Conservation (phyloP, 2,329 filamentous ascomycete species). For the Ceratocystiopsis brevicomis region DNA sequence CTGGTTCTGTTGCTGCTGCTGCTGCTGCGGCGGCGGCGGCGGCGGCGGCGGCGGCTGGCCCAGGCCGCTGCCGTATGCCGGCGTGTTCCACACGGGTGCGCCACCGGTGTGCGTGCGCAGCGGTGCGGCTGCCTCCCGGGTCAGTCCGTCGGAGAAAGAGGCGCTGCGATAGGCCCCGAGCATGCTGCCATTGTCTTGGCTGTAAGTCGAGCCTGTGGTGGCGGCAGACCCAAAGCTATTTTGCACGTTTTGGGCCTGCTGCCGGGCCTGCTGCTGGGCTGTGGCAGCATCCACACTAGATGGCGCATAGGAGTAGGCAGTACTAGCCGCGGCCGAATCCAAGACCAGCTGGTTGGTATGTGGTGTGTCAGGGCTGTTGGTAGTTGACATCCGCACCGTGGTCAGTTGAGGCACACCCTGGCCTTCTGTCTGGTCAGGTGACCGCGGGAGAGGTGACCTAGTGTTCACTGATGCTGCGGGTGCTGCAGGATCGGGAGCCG, state of each 20-base stretch:
- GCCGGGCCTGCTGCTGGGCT: conserved; percentile 11
- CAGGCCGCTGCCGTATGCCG: conserved; percentile 19
- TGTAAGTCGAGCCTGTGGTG: conserved; percentile 15
- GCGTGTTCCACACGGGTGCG: conserved; percentile 18
- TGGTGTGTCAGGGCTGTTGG: conserved; percentile 14
- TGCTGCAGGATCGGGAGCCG: background rate
- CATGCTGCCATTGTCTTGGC: conserved; percentile 28
- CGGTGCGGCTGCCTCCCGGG: conserved; percentile 15
- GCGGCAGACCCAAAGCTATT: conserved; percentile 11
- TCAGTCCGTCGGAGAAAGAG: conserved; percentile 31
- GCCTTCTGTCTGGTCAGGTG: conserved; percentile 24
- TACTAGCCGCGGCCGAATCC: conserved; percentile 24
- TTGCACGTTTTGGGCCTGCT: conserved; percentile 22
- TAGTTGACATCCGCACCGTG: conserved; percentile 13
- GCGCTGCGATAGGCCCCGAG: conserved; percentile 34
- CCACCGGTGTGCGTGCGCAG: conserved; percentile 19
- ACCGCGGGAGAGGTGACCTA: conserved; percentile 17
- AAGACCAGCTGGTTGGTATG: conserved; percentile 12
- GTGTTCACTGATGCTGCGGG: conserved; percentile 6
- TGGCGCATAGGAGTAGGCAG: conserved; percentile 36
- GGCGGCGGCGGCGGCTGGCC: background rate
- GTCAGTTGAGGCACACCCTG: conserved; percentile 22
- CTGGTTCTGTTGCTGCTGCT: conserved; percentile 2
- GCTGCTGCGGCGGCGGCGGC: background rate
- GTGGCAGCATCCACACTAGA: conserved; percentile 29